A percentile compares a stretch with the other conserved stretches of the same genome.
phyloP scores from a whole-genome alignment of 768 basidiomycete genomes.

The Leccinum pellstonianum region DNA sequence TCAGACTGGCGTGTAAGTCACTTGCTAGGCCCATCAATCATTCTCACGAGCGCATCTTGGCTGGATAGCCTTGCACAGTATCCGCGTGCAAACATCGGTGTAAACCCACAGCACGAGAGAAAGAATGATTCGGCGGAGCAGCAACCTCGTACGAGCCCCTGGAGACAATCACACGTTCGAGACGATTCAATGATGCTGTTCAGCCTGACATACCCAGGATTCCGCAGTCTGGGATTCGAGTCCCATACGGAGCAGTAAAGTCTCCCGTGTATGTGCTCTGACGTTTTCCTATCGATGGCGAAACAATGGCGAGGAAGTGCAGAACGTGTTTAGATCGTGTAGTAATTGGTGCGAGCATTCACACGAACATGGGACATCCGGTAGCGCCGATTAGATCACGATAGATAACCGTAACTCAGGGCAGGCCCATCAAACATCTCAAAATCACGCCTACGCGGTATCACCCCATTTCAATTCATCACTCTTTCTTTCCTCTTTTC shows the following conservation, averaged over 20 bases:
- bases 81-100: background rate
- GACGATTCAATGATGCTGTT: background rate
- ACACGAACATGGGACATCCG: slow-evolving; percentile 18
- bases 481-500: slow-evolving; percentile 17
- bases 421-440: slow-evolving; percentile 29
- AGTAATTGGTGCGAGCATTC: slow-evolving; percentile 16
- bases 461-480: slow-evolving; percentile 7
- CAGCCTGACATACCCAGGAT: background rate
- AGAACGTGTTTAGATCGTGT: background rate
- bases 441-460: slow-evolving; percentile 27
- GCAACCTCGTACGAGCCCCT: background rate
- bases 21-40: background rate
- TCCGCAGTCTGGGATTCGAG: background rate
- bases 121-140: background rate
- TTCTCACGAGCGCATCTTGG: background rate
- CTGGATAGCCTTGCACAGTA: background rate
- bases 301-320: background rate
- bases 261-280: background rate
- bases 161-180: background rate
- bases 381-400: slow-evolving; percentile 23
- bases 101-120: background rate
- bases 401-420: slow-evolving; percentile 31
- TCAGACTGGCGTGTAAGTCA: background rate
- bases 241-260: background rate
- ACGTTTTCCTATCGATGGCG: background rate